Conservation (phyloP, 2,329 filamentous ascomycete genomes). For the Pseudogymnoascus sp. region DNA sequence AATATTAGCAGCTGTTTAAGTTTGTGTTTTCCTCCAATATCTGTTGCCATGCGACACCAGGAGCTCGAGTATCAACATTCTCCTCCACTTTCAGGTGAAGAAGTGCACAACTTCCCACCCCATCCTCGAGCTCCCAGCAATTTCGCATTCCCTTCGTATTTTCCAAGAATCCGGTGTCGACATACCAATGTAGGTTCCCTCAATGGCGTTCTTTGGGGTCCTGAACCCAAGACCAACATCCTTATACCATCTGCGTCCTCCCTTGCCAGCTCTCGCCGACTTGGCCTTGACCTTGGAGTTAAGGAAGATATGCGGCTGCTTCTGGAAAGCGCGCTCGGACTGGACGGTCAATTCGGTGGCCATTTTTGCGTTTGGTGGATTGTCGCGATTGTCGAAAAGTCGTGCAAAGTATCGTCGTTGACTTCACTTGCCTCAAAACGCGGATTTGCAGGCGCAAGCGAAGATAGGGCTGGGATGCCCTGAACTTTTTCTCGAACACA, state of each 20-base stretch:
- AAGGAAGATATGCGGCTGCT: slow-evolving; percentile 99
- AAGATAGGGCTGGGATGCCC: slow-evolving; percentile 11
- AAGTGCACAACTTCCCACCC: background rate
- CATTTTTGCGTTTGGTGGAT: slow-evolving; percentile 50
- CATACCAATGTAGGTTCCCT: slow-evolving; percentile 98
- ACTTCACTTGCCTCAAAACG: slow-evolving; percentile 15
- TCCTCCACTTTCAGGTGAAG: background rate
- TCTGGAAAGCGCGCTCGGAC: slow-evolving; percentile 99
- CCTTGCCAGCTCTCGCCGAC: slow-evolving; percentile 82
- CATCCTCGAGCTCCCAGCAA: background rate
- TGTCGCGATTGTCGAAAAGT: slow-evolving; percentile 24
- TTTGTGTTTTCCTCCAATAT: background rate
- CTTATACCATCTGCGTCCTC: slow-evolving; percentile 97
- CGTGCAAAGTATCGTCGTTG: slow-evolving; percentile 21
- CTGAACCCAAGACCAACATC: slow-evolving; percentile 98
- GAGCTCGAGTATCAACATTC: slow-evolving; percentile 8
- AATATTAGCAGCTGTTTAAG: slow-evolving; percentile 20
- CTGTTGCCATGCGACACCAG: background rate
- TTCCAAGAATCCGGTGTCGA: slow-evolving; percentile 30
- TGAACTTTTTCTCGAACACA: background rate
- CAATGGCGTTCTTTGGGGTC: slow-evolving; percentile 97
- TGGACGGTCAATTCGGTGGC: slow-evolving; percentile 99
- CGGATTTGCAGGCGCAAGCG: slow-evolving; percentile 6
- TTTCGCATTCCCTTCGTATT: background rate
- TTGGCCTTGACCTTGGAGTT: slow-evolving; percentile 91